phyloP scores from a whole-genome alignment of 768 basidiomycete genomes.

The Rubroboletus satanas region DNA sequence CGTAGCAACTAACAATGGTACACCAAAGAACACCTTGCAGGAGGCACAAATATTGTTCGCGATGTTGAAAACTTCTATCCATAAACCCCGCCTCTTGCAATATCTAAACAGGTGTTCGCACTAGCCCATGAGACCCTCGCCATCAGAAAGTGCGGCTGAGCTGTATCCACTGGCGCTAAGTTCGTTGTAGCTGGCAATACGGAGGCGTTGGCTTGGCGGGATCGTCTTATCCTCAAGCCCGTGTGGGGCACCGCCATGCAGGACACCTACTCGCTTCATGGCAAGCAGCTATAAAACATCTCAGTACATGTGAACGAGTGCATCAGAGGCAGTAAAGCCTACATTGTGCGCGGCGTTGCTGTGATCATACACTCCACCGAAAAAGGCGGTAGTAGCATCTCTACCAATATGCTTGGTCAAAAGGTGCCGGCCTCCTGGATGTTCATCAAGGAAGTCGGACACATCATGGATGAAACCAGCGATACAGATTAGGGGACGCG shows the following conservation, averaged over 20 bases:
- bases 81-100: background rate
- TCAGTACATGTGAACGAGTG: constrained; percentile 1
- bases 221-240: constrained; percentile 59
- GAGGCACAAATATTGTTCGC: constrained; percentile 3
- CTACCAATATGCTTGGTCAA: constrained; percentile 82
- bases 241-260: constrained; percentile 50
- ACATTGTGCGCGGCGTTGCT: constrained; percentile 87
- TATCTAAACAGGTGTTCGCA: background rate
- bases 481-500: constrained; percentile 78
- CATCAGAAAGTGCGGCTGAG: constrained; percentile 55
- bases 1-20: constrained; percentile 6
- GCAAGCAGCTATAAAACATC: constrained; percentile 22
- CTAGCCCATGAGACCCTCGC: constrained; percentile 48
- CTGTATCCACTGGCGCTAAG: constrained; percentile 46
- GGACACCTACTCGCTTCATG: constrained; percentile 56
- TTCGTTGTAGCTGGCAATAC: constrained; percentile 64
- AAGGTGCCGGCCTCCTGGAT: constrained; percentile 86
- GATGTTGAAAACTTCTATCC: constrained; percentile 8
- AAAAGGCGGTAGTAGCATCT: constrained; percentile 92
- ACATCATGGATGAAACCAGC: constrained; percentile 95
- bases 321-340: constrained; percentile 17
- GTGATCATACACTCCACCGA: constrained; percentile 88
- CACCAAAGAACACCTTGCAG: background rate
- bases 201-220: constrained; percentile 70
- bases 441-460: constrained; percentile 78